Percentiles rank a stretch among this genome's conserved stretches.
Conservation (phyloP, 352 stramenopile genomes). For the Pythium grandisporangium region DNA sequence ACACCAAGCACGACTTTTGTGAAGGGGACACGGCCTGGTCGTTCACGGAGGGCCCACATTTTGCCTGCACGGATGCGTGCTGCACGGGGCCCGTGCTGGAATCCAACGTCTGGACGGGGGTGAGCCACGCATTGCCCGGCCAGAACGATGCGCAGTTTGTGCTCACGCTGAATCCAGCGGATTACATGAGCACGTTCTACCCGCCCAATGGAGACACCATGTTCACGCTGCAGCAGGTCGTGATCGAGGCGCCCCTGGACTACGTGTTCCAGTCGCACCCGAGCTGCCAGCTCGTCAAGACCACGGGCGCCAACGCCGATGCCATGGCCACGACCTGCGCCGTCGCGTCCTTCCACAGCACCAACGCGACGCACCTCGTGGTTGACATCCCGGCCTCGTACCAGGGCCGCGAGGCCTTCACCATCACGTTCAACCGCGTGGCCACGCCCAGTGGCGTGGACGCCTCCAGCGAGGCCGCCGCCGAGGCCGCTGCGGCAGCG, state of each 20-base stretch:
- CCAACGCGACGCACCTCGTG: conserved; percentile 54
- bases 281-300: conserved; percentile 34
- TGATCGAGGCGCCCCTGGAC: conserved; percentile 51
- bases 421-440: conserved; percentile 56
- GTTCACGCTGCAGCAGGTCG: conserved; percentile 65
- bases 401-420: conserved; percentile 49
- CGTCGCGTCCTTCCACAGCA: conserved; percentile 38
- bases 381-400: conserved; percentile 46
- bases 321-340: conserved; percentile 22
- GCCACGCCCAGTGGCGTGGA: conserved; percentile 43
- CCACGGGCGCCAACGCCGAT: not conserved
- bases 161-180: conserved; percentile 58
- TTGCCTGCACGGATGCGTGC: conserved; percentile 62
- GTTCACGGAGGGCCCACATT: conserved; percentile 41
- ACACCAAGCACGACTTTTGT: conserved; percentile 56
- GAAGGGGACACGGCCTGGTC: conserved; percentile 35
- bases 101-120: conserved; percentile 62
- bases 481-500: too few species aligned
- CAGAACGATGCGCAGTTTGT: conserved; percentile 71
- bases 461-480: conserved; percentile 11
- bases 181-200: conserved; percentile 65
- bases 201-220: conserved; percentile 2
- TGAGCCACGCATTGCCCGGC: conserved; percentile 43
- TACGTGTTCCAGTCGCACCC: conserved; percentile 48
- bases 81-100: conserved; percentile 56